Base-by-base conservation (phyloP, 2,329 filamentous ascomycete species). In the Aaosphaeria arxii region DNA sequence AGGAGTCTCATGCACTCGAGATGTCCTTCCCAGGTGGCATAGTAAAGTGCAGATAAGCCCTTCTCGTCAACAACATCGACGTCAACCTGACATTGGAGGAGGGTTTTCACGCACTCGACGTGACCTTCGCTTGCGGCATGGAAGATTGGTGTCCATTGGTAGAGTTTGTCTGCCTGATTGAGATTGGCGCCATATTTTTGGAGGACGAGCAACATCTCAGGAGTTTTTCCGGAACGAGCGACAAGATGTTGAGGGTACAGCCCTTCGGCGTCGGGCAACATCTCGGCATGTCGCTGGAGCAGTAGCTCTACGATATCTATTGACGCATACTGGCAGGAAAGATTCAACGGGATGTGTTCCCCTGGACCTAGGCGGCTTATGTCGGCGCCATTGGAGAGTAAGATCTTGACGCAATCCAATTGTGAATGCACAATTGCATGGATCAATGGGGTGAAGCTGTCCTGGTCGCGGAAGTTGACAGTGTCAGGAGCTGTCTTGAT, bases 171-270 rank as follows among this genome's bases (percentile, higher is more conserved):
- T 31, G 89, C 79, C 67, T 97, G 91, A 62, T 99, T 84, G 40
- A 99, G 79, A 66, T 99, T 86, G 24, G 91, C 92, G 1, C 91
- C 91, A 62, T 94, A 91, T 44, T 87, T 79, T 66, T 91, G 87
- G 9, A 99, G 77, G 36, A 96, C 77, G 11, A 91, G 74, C 7
- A 97, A 77, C 30, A 96, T 80, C 46, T 89, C 80, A 1, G 91
- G 88, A 1, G 85, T 88, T 63, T 91, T 86, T 3, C 90, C 90
- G 30, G 92, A 94, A 47, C 94, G 83, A 28, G 94, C 92, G 17
- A 97, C 92, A 32, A 97, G 81, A 72, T 99, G 94, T 66, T 97
- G 94, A n/a, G 94, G 94, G 65, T 89, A 99, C 7, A 99, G 77
- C 1, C 94, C 94, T 75, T 99, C 94, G 2, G 94, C 94, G 71